Percentiles rank a stretch among this genome's conserved stretches.
Evolutionary conservation across 1,139 yeast genomes (phyloP).

Genomic region (Sugiyamaella paludigena): DNA sequence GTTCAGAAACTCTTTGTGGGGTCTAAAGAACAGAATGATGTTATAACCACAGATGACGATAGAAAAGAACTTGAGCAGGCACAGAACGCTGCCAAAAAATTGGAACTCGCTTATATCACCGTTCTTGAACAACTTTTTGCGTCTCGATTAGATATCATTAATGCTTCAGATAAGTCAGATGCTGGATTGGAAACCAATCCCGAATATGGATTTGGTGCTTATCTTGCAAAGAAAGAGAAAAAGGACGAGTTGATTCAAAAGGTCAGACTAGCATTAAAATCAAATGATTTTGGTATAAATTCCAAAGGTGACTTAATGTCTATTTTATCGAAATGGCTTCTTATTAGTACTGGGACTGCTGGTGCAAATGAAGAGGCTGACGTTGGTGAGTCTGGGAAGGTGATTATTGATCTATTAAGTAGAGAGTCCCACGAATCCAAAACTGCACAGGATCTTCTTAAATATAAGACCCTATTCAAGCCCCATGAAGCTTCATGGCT

Average conservation of each 20-base stretch:
- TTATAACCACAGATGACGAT: conserved; percentile 19
- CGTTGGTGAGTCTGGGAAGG: conserved; percentile 33
- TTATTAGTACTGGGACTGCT: conserved; percentile 31
- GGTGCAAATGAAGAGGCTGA: conserved; percentile 30
- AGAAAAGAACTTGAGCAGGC: conserved; percentile 33
- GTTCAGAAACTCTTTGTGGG: conserved; percentile 66
- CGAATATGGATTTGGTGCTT: conserved; percentile 85
- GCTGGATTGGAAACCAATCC: conserved; percentile 52
- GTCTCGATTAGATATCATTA: conserved; percentile 53
- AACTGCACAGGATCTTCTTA: conserved; percentile 48
- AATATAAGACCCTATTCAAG: conserved; percentile 46
- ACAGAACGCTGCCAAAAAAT: conserved; percentile 46
- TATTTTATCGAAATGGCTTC: conserved; percentile 66
- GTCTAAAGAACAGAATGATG: conserved; percentile 21
- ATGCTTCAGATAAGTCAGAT: conserved; percentile 49
- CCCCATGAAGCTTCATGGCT: conserved; percentile 65
- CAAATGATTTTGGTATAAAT: conserved; percentile 47
- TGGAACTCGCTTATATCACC: conserved; percentile 78
- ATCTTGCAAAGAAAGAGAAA: conserved; percentile 52
- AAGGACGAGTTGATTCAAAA: conserved; percentile 44
- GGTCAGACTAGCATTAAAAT: conserved; percentile 52
- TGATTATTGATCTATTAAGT: conserved; percentile 46
- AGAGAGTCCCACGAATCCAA: conserved; percentile 40
- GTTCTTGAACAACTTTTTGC: conserved; percentile 68
- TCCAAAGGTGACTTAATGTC: conserved; percentile 53